Evolutionary conservation across 371 early-diverging fungal genomes (phyloP), one percentile per base, ranked within the genome.

Genomic region (Syncephalastrum sp.): DNA sequence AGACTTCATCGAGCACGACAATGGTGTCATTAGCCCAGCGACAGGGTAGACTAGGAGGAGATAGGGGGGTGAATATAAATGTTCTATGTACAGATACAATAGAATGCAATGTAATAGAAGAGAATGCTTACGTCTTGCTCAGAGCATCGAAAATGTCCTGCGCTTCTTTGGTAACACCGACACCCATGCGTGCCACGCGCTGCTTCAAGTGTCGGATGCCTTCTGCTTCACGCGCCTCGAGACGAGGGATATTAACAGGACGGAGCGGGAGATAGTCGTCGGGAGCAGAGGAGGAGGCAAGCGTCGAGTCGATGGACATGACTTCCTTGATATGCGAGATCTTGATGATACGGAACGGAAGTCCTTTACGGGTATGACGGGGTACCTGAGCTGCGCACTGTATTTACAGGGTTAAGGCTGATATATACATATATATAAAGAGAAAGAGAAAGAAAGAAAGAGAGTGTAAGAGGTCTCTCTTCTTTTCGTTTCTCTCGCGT

Each of bases 91-190:
- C 7, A 29, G 7, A 6, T 6, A 29, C 29, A 29, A 29, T 29
- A 29, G 7, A 6, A 29, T 4, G 4, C 4, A 29, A 6, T 6
- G 29, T 29, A 29, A 29, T 29, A 29, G 29, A 6, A 29, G 21
- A 21, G 21, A 21, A 25, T 16, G 63, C 81, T 64, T 82, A 89
- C 82, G 92, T 92, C 70, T 89, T 91, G 53, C 83, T 83, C 27
- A 92, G 69, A 16, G 91, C 91, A 71, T 92, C 88, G 63, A 92
- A 92, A 57, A 92, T 87, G 46, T 82, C 81, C 70, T 92, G 92
- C 10, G 82, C 92, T 68, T 84, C 81, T 48, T 80, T 78, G 54
- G 87, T 83, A 12, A 92, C 92, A 33, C 92, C 92, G 24, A 91
- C 90, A 50, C 92, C 92, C 56, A 89, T 85, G 45, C 86, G 83